Base-by-base conservation (phyloP, 495 filamentous ascomycete species). In the Podospora sp. region DNA sequence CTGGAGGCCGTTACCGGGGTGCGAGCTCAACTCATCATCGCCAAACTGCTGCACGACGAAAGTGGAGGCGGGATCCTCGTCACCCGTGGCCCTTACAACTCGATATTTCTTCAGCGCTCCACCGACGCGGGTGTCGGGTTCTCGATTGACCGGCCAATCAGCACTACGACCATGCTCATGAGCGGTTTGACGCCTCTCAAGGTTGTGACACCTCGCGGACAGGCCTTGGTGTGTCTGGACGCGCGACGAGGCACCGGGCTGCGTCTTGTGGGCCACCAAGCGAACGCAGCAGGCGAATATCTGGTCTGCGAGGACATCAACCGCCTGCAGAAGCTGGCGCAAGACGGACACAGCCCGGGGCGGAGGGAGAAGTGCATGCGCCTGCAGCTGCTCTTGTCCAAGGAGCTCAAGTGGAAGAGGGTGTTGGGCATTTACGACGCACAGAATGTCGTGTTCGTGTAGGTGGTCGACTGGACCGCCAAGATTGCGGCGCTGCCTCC, bases 1-100 rank as follows among this genome's bases (percentile, higher is more conserved):
- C 51, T 78, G 24, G 27, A 33, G 18, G 72, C 62, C 57, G 63
- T 71, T 16, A 75, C 71, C 12, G 70, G 75, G 0, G 56, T 78
- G 21, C 49, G 73, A 27, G 60, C 62, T 2, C 77, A 79, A 62
- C 29, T 72, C 18, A 71, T 79, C 29, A 50, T 79, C 29, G 70
- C 68, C 12, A 68, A 72, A n/a, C 73, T 79, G 9, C 69, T 79
- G 1, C 57, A 60, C 26, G 20, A 68, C 71, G 29, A 65, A 68
- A 16, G 75, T 76, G 58, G 33, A 22, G 11, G n/a, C 24, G 65
- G 40, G 14, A 33, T 65, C 29, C 25, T 71, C 6, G 24, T 50
- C 27, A 71, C 69, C 11, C 50, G 33, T 18, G 69, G 69, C 21
- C 69, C 69, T 2, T 71, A 60, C 62, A 71, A 71, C 56, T 22